Evolutionary conservation across 352 stramenopile genomes (phyloP), one percentile per base, ranked within the genome.

Genomic region (Thraustotheca clavata): DNA sequence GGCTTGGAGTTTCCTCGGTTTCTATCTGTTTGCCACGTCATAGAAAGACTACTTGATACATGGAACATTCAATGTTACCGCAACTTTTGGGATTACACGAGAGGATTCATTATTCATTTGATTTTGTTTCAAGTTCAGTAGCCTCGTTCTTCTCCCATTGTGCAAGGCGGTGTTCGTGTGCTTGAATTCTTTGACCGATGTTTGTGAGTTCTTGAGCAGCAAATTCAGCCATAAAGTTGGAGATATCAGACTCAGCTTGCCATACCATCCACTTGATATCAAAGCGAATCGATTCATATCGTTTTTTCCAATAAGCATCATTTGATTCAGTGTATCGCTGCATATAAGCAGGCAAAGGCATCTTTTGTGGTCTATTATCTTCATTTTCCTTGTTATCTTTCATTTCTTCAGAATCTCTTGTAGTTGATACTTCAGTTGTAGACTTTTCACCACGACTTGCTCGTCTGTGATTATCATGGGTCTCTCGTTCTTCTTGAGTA

Each of bases 231-330:
- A 65, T 65, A 32, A 41, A 65, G 18, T 20, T 22, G 7, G 57
- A 24, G 24, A 65, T 55, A 32, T 54, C 39, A 18, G 47, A 29
- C 4, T 65, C 57, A 8, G n/a, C 57, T 20, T 38, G 16, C 18
- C 18, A 55, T 3, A 33, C 57, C 27, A 65, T 33, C 12, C 57
- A 65, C 38, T 65, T 65, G 33, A 43, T 65, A 16, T 65, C 57
- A 7, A 65, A 26, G 0, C 57, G 57, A 24, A 57, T 65, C 1
- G 57, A 29, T 16, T 54, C 36, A 18, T 43, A 46, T 31, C 57
- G 22, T 46, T 65, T 65, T 35, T 65, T 22, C 57, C 57, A 65
- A 31, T 52, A 52, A 24, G n/a, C 11, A 14, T 52, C 43, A 31
- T 31, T 52, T 9, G 43, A 26, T 31, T 52, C n/a, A 31, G 31